These are phyloP conservation scores for Microbotryum lychnidis-dioicae DNA, from an alignment of 1,284 basidiomycete species.

Conservation along the genomic window DNA sequence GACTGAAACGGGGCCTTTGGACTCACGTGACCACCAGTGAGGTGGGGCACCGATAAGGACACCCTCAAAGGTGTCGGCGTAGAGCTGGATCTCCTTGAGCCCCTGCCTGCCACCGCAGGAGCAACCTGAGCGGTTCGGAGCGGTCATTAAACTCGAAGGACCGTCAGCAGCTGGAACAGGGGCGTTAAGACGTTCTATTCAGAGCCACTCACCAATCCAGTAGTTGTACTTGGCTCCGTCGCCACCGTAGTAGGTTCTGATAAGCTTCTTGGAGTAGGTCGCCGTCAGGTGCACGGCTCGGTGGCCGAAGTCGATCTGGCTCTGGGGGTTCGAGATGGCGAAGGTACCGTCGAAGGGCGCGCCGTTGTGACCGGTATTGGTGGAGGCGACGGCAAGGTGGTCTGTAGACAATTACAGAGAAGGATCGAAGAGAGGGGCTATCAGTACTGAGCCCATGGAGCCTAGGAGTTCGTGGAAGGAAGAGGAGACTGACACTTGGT, in stretches of 20 bases:
- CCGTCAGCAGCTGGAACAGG: too few relatives aligned
- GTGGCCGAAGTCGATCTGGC: conserved; percentile 31
- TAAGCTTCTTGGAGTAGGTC: conserved; percentile 28
- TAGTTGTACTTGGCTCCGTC: too few relatives aligned
- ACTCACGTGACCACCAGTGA: conserved; percentile 8
- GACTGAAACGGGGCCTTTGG: neutral
- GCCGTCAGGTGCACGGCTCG: conserved; percentile 33
- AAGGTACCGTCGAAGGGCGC: conserved; percentile 25
- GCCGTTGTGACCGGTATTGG: conserved; percentile 31
- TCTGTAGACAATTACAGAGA: neutral
- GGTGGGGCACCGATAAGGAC: conserved; percentile 30
- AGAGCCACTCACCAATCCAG: too few relatives aligned
- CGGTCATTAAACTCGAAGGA: neutral
- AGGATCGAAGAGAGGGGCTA: neutral
- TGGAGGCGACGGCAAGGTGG: conserved; percentile 18
- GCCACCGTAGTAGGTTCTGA: conserved; percentile 1
- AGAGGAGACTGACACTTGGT: conserved; percentile 9
- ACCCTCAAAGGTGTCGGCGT: conserved; percentile 32
- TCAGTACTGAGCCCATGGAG: neutral
- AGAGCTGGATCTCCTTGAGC: conserved; percentile 12
- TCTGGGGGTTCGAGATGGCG: conserved; percentile 21
- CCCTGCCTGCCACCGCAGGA: conserved; percentile 34
- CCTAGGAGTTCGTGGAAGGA: neutral
- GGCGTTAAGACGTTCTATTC: too few relatives aligned
- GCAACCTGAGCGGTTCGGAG: conserved; percentile 16